A percentile compares a stretch with the other conserved stretches of the same genome.
These are phyloP conservation scores for Citrus glauca DNA, from an alignment of 345 rosid genomes.

Conservation along the genomic window DNA sequence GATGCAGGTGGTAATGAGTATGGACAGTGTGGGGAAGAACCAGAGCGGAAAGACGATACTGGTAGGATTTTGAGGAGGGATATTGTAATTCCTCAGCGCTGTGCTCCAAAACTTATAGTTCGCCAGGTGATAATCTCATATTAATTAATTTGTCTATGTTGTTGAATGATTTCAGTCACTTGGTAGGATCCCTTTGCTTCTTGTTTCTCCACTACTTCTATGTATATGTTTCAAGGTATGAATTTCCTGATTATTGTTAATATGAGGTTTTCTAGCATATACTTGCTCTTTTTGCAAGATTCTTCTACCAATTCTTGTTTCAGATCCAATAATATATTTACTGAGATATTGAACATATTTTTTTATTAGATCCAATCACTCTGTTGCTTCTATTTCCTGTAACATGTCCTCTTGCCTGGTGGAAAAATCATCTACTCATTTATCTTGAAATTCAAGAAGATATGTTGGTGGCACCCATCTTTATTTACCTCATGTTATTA, in stretches of 20 bases:
- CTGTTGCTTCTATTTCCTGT: neutral
- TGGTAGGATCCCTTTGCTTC: neutral
- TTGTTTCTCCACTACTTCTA: neutral
- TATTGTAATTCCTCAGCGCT: constrained; percentile 87
- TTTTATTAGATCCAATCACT: neutral
- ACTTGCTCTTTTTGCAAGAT: neutral
- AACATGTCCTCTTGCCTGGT: too few species aligned
- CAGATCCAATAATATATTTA: neutral
- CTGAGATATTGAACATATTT: neutral
- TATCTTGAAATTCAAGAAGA: neutral
- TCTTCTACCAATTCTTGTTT: neutral
- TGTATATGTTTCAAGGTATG: neutral
- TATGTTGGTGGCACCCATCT: neutral
- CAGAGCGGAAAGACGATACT: constrained; percentile 77
- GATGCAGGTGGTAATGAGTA: constrained; percentile 92
- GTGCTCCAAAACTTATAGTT: constrained; percentile 85
- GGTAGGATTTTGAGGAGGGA: constrained; percentile 84
- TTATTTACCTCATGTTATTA: neutral
- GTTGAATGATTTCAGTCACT: neutral
- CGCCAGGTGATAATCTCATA: constrained; percentile 55
- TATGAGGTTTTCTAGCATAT: neutral
- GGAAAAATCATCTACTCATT: neutral
- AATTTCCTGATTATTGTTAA: neutral
- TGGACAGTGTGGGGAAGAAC: constrained; percentile 99
- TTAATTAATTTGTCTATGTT: neutral